phyloP scores from a whole-genome alignment of 495 filamentous ascomycete species.

The Lophiostoma macrostomum region DNA sequence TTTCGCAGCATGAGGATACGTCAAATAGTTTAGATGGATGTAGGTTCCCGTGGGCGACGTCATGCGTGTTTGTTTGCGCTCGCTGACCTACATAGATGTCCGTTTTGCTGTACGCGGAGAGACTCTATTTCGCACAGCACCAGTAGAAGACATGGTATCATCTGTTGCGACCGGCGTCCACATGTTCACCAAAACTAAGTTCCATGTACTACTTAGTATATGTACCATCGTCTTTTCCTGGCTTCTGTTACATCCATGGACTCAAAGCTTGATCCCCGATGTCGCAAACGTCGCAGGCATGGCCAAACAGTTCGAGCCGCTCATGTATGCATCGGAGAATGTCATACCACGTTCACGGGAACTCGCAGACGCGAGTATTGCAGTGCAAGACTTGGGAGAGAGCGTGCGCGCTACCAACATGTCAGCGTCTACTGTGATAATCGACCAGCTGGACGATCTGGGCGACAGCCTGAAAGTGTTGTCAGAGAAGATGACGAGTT shows the following conservation, averaged over 20 bases:
- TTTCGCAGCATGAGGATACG: slow-evolving; percentile 29
- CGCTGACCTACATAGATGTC: slow-evolving; percentile 60
- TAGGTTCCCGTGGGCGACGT: slow-evolving; percentile 39
- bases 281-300: slow-evolving; percentile 85
- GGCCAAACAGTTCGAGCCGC: slow-evolving; percentile 82
- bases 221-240: slow-evolving; percentile 60
- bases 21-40: slow-evolving; percentile 54
- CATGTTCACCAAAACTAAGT: slow-evolving; percentile 61
- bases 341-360: slow-evolving; percentile 79
- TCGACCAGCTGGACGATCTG: slow-evolving; percentile 75
- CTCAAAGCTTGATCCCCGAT: slow-evolving; percentile 71
- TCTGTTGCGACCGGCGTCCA: slow-evolving; percentile 59
- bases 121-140: slow-evolving; percentile 81
- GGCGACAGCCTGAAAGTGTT: slow-evolving; percentile 79
- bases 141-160: slow-evolving; percentile 69
- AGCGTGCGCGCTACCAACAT: slow-evolving; percentile 84
- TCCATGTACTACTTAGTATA: slow-evolving; percentile 54
- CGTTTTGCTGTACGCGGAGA: slow-evolving; percentile 82
- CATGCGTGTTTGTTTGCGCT: slow-evolving; percentile 15
- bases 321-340: slow-evolving; percentile 89
- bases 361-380: slow-evolving; percentile 82
- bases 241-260: slow-evolving; percentile 63
- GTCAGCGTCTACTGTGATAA: slow-evolving; percentile 81
- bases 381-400: slow-evolving; percentile 89
- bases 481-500: slow-evolving; percentile 75